Evolutionary conservation across 2,329 filamentous ascomycete genomes (phyloP), one percentile per base, ranked within the genome.

Genomic region (Ceratocystis alfenasii): DNA sequence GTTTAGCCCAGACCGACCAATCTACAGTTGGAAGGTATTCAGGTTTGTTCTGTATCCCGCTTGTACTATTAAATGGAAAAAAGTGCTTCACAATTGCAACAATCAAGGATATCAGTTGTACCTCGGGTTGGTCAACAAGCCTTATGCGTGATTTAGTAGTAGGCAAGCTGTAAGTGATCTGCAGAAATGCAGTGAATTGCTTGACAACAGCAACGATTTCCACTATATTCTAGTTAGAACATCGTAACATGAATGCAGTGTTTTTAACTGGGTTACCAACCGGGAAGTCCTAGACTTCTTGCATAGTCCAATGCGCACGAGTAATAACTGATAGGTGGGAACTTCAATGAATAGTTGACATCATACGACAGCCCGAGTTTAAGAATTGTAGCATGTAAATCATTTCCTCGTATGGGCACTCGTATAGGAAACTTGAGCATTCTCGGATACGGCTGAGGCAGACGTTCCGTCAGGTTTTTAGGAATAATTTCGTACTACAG

Each of bases 81-180:
- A 88, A 78, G 1, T 96, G 74, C 71, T 96, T 96, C 2, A 87
- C 85, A 3, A 88, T 84, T 15, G 95, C 80, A 1, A 96, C 78
- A 2, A 96, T 74, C 2, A 90, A 77, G 3, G 86, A 80, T 65
- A 90, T 78, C 0, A 96, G 76, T 55, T 88, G 82, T 5, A 89
- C 78, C 71, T 97, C 94, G 0, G 94, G 90, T 68, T 87, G 81
- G 63, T 84, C 78, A 17, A 86, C 63, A 3, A 69, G 30, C 53
- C 67, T 67, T 20, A 68, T 66, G 4, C 69, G 65, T 33, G 17
- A 17, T 59, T 66, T 68, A 10, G 50, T 22, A 20, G 66, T 62
- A 22, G 64, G 64, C 17, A 66, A 44, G 12, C 15, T 25, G 53
- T 66, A 64, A 5, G 45, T 64, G 12, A 66, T n/a, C 12, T 41